phyloP scores from a whole-genome alignment of 176 grass and related monocot genomes.

The Thinopyrum elongatum region DNA sequence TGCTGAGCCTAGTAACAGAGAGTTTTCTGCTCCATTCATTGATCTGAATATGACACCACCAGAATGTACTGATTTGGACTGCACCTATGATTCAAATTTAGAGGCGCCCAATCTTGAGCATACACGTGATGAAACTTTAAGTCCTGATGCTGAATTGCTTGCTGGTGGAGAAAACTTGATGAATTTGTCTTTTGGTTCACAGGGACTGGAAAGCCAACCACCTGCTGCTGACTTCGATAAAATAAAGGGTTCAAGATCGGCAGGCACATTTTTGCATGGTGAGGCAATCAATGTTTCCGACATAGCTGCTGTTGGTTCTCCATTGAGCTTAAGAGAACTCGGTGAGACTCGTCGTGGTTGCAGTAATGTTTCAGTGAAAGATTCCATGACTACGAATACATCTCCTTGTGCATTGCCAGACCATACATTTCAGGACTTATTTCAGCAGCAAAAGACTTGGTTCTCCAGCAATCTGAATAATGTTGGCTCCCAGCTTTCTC shows the following conservation, averaged over 20 bases:
- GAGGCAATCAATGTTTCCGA: neutral
- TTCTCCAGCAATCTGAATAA: slow-evolving; percentile 30
- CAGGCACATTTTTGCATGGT: slow-evolving; percentile 3
- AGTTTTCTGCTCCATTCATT: slow-evolving; percentile 21
- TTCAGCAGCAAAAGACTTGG: slow-evolving; percentile 29
- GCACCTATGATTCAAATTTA: neutral
- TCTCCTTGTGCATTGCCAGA: slow-evolving; percentile 7
- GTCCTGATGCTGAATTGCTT: slow-evolving; percentile 15
- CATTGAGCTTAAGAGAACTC: slow-evolving; percentile 19
- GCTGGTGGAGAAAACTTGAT: slow-evolving; percentile 10
- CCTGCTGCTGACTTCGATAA: slow-evolving; percentile 16
- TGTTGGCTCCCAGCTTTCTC: neutral
- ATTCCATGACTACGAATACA: slow-evolving; percentile 12
- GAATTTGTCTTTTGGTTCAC: slow-evolving; percentile 4
- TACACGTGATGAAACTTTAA: neutral
- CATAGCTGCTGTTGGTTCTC: neutral
- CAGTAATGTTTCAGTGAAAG: slow-evolving; percentile 5
- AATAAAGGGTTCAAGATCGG: neutral
- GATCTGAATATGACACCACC: slow-evolving; percentile 45
- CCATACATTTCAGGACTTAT: slow-evolving; percentile 10
- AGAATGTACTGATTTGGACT: slow-evolving; percentile 27
- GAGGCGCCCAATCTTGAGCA: slow-evolving; percentile 22
- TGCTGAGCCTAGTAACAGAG: slow-evolving; percentile 24
- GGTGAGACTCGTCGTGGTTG: slow-evolving; percentile 6
- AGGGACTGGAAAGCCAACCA: neutral